Conservation (phyloP, 2,329 filamentous ascomycete species). For the Alternaria novae-zelandiae region DNA sequence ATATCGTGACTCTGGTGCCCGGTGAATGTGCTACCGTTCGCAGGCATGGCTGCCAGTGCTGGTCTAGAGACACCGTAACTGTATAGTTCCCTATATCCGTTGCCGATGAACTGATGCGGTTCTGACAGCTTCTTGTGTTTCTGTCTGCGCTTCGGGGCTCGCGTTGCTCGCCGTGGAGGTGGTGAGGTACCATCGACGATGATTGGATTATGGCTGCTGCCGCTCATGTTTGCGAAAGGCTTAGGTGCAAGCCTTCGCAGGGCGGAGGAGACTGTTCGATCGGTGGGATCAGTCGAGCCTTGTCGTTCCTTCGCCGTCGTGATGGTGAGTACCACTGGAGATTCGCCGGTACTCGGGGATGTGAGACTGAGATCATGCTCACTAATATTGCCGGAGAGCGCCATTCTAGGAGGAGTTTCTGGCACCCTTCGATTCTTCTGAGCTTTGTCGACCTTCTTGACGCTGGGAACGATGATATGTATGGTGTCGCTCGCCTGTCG, state of each 20-base stretch:
- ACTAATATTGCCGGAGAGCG: background rate
- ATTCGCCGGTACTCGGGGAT: constrained; percentile 8
- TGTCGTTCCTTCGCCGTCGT: background rate
- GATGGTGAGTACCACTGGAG: background rate
- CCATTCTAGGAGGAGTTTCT: background rate
- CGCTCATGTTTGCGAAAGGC: constrained; percentile 3
- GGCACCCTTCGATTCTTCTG: background rate
- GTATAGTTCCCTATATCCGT: constrained; percentile 14
- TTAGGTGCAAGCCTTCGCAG: constrained; percentile 1
- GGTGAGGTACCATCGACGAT: constrained; percentile 11
- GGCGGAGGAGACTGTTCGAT: background rate
- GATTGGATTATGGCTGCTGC: constrained; percentile 34
- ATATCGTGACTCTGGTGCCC: constrained; percentile 23
- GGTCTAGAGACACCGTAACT: constrained; percentile 8
- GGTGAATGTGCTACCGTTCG: constrained; percentile 15
- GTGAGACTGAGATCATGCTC: constrained; percentile 17
- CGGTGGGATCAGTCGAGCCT: background rate
- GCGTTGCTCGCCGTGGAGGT: constrained; percentile 1
- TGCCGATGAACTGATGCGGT: constrained; percentile 20
- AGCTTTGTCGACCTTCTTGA: background rate
- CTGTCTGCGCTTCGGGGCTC: background rate
- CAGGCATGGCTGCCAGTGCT: constrained; percentile 7
- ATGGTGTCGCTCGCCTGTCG: background rate
- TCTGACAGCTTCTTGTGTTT: background rate
- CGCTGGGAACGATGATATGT: background rate